Evolutionary conservation across 768 basidiomycete species (phyloP).

Genomic region (Clathrus columnatus): DNA sequence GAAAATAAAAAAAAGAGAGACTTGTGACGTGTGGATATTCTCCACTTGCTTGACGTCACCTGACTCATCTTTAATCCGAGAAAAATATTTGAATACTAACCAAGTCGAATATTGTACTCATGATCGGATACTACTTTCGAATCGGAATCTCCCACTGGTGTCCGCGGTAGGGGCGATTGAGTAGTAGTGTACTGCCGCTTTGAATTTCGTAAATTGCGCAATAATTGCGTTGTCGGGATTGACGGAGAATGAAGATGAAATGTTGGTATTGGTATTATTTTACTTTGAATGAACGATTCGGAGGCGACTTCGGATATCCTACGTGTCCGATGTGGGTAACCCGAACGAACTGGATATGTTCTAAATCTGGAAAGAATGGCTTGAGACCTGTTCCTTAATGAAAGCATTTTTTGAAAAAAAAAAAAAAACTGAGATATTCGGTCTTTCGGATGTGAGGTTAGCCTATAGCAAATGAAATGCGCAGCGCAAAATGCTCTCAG

Average conservation of each 20-base stretch:
- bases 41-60: conserved; percentile 25
- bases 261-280: background rate
- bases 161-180: background rate
- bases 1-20: conserved; percentile 4
- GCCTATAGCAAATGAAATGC: background rate
- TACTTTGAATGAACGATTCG: background rate
- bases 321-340: background rate
- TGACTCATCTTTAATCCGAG: background rate
- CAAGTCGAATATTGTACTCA: conserved; percentile 75
- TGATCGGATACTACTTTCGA: conserved; percentile 45
- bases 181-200: background rate
- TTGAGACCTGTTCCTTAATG: background rate
- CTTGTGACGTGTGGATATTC: conserved; percentile 4
- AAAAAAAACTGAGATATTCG: background rate
- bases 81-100: conserved; percentile 26
- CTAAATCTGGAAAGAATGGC: background rate
- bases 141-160: conserved; percentile 1
- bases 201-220: background rate
- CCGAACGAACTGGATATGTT: background rate
- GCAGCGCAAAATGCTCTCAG: background rate
- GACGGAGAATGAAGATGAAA: background rate
- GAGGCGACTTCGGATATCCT: background rate
- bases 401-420: background rate
- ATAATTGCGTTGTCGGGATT: background rate
- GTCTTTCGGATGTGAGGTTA: background rate